Base-by-base conservation (phyloP, 768 basidiomycete species). In the Tulasnella sp. region DNA sequence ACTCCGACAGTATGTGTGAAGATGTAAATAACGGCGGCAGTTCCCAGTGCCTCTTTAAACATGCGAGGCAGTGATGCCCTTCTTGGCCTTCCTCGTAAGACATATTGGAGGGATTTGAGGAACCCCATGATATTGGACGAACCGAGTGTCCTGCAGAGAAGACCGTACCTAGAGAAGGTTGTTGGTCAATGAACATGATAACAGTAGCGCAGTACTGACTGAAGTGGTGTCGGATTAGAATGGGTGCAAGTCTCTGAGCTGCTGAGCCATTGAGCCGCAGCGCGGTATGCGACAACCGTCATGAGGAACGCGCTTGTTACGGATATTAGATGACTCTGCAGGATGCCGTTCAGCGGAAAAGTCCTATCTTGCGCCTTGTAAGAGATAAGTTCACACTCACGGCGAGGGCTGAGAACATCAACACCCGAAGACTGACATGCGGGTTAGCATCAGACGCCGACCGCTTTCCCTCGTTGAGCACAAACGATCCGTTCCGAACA, bases 381-480 rank as follows among this genome's bases (percentile, higher is more conserved):
- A 38, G n/a, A 42, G 16, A 38, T 18, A 40, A 36, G 36, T 2
- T 24, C 5, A 24, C 12, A 10, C 44, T 40, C 21, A 74, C 73
- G 6, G 73, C 38, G 12, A 74, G 73, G 21, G 73, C 38, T 27
- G 73, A 74, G 27, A 74, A 74, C 44, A 46, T 74, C 73, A 74
- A 74, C 34, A 46, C 73, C 38, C 38, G 39, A 10, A 74, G 44
- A 40, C 24, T 40, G 39, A 46, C 73, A 24, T 40, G 38, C n/a
- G 39, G 38, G 24, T 74, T 14, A 27, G 12, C 16, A 9, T 27
- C 4, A 10, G 0, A 7, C 19, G 34, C 39, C 1, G 14, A 27
- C 6, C 73, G 38, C 73, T 46, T 74, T 4, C 73, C 73, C 73
- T 74, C 73, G 27, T 74, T 40, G 21, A 74, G 73, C 18, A 74